These are phyloP conservation scores for Aureobasidium sp. DNA, from an alignment of 2,329 filamentous ascomycete genomes.

Conservation along the genomic window DNA sequence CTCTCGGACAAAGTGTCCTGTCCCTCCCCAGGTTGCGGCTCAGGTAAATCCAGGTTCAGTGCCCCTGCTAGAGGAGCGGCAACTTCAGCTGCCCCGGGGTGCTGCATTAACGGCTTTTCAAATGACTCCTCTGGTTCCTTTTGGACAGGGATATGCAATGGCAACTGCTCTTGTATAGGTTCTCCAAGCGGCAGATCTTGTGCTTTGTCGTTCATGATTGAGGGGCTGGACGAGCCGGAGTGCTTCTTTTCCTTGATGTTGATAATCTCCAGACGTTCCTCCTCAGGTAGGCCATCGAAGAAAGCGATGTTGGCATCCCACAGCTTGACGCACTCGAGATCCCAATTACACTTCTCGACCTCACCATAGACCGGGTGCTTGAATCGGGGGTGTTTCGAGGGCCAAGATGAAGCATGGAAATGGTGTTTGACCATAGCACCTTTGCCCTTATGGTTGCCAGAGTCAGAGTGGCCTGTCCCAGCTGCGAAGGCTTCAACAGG, in stretches of 20 bases:
- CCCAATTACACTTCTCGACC: slow-evolving; percentile 65
- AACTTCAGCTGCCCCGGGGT: too few relatives aligned
- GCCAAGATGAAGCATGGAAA: slow-evolving; percentile 68
- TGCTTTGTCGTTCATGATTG: too few relatives aligned
- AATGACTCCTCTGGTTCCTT: too few relatives aligned
- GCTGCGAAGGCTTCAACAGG: slow-evolving; percentile 63
- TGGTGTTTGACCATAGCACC: slow-evolving; percentile 61
- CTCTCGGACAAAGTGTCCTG: too few relatives aligned
- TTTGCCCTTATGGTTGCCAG: slow-evolving; percentile 50
- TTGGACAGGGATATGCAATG: too few relatives aligned
- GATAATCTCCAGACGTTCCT: slow-evolving; percentile 32
- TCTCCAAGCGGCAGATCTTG: too few relatives aligned
- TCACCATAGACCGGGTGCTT: slow-evolving; percentile 58
- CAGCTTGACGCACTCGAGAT: slow-evolving; percentile 50
- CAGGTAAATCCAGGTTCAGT: too few relatives aligned
- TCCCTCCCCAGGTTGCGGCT: too few relatives aligned
- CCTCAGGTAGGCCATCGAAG: slow-evolving; percentile 49
- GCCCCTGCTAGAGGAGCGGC: too few relatives aligned
- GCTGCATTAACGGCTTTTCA: too few relatives aligned
- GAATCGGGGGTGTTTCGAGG: slow-evolving; percentile 50
- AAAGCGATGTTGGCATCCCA: slow-evolving; percentile 58
- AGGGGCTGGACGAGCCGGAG: too few relatives aligned
- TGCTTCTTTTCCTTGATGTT: neutral
- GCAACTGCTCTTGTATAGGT: too few relatives aligned
- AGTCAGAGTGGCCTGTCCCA: slow-evolving; percentile 61